Evolutionary conservation across 2,329 filamentous ascomycete species (phyloP).

Genomic region (Colletotrichum sp.): DNA sequence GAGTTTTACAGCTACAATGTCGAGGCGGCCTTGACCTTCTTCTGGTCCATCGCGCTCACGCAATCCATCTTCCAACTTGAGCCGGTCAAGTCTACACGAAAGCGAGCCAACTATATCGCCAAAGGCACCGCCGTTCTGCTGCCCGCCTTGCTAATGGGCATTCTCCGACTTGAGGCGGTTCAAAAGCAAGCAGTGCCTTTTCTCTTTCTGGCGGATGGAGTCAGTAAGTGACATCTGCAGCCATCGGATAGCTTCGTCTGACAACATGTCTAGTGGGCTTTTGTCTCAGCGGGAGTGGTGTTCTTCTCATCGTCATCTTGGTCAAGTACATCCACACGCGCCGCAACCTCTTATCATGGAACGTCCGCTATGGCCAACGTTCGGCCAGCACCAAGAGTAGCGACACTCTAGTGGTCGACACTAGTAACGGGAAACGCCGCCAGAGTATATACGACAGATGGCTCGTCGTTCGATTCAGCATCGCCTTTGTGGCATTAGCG

Average conservation of each 20-base stretch:
- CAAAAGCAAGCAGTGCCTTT: constrained; percentile 30
- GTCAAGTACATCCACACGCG: constrained; percentile 44
- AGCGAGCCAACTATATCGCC: constrained; percentile 28
- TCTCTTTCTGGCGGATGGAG: constrained; percentile 39
- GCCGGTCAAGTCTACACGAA: constrained; percentile 29
- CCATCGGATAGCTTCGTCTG: neutral
- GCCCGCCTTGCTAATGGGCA: constrained; percentile 36
- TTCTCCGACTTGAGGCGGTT: constrained; percentile 33
- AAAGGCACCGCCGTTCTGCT: constrained; percentile 40
- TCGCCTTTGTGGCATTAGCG: constrained; percentile 47
- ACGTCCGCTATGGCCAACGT: constrained; percentile 33
- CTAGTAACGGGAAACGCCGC: constrained; percentile 3
- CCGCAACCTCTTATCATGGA: constrained; percentile 33
- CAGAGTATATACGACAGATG: constrained; percentile 48
- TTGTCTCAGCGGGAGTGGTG: constrained; percentile 38
- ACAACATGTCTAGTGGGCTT: constrained; percentile 36
- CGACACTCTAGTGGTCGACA: constrained; percentile 8
- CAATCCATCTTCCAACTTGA: constrained; percentile 35
- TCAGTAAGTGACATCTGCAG: constrained; percentile 32
- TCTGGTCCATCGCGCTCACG: constrained; percentile 46
- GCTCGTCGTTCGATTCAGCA: constrained; percentile 48
- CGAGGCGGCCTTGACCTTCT: constrained; percentile 49
- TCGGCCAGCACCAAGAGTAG: constrained; percentile 16
- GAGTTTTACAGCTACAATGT: constrained; percentile 57
- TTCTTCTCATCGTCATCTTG: constrained; percentile 43